Percentiles rank a stretch among this genome's conserved stretches.
Evolutionary conservation across 176 grass and related monocot genomes (phyloP).

Genomic region (Musa itinerans): DNA sequence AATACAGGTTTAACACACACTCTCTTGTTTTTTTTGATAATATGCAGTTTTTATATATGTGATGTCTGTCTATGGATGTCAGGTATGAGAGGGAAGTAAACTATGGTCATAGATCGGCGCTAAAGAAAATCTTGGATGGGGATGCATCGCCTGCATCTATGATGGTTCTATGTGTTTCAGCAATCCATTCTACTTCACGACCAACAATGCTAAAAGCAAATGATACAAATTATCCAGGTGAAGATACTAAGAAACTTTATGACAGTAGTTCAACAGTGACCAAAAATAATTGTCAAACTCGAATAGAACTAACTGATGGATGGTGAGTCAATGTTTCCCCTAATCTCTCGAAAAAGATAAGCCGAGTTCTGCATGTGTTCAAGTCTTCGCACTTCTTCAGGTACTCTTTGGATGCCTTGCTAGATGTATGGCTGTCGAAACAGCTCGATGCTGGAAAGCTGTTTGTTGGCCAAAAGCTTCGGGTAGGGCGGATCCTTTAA

Average conservation of each 20-base stretch:
- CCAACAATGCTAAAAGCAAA: slow-evolving; percentile 27
- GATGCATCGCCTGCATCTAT: slow-evolving; percentile 77
- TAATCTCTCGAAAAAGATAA: not conserved
- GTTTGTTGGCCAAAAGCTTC: slow-evolving; percentile 89
- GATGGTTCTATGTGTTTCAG: slow-evolving; percentile 94
- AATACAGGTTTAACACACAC: slow-evolving; percentile 55
- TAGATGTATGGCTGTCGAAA: slow-evolving; percentile 65
- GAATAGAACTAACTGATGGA: slow-evolving; percentile 85
- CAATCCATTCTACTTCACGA: slow-evolving; percentile 47
- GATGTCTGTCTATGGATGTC: slow-evolving; percentile 20
- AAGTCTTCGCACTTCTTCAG: slow-evolving; percentile 29
- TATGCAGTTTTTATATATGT: slow-evolving; percentile 21
- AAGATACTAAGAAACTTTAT: slow-evolving; percentile 15
- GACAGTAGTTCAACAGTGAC: slow-evolving; percentile 18
- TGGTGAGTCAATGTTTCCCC: slow-evolving; percentile 42
- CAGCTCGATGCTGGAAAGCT: slow-evolving; percentile 63
- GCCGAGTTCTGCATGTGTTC: not conserved
- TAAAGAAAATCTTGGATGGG: slow-evolving; percentile 88
- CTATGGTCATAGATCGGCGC: slow-evolving; percentile 68
- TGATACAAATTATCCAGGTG: slow-evolving; percentile 24
- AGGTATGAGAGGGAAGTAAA: slow-evolving; percentile 95
- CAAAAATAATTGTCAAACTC: slow-evolving; percentile 30
- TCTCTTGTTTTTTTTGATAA: slow-evolving; percentile 20
- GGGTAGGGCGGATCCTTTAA: slow-evolving; percentile 31
- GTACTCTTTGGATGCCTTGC: slow-evolving; percentile 62